Evolutionary conservation across 148 eudicot species (phyloP), one percentile per base, ranked within the genome.

Genomic region (Amaranthus palmeri): DNA sequence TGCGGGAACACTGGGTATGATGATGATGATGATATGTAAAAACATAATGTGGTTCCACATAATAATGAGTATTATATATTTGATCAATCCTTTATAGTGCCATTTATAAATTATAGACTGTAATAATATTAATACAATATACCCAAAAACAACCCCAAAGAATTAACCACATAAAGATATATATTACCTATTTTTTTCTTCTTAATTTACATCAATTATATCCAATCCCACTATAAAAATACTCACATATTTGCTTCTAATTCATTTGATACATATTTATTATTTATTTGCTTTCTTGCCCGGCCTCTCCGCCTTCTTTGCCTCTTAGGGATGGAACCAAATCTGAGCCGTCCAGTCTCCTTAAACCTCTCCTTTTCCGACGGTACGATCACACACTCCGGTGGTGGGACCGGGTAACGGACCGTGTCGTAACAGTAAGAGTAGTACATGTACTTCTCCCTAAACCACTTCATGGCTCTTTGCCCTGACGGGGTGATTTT

Each of bases 381-480:
- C 13, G 87, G 81, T 0, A 88, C 78, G 6, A 83, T 69, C 14
- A 90, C 85, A 60, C 98, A 93, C 75, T 93, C 98, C 8, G 97
- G 98, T 25, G 80, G 88, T 1, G 91, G 87, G 45, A 85, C 86
- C 8, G 90, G 81, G 69, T 84, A 84, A 6, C 86, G 67, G 4
- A 75, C n/a, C 2, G 74, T 82, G 56, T 93, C 97, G 17, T 89
- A 93, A 48, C 98, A 93, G 62, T 89, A 79, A 0, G 97, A 86
- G 70, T 93, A 93, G 62, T 93, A 91, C 96, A 91, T 89, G 72
- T 83, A 89, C 52, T 72, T 86, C 58, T 86, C 85, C 50, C 98
- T 79, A 57, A 91, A 86, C 87, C 84, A 79, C 65, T 65, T 81
- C 97, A 89, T 95, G 77, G 90, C 81, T 52, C 49, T 76, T 1